phyloP scores from a whole-genome alignment of 805 yeast genomes.

The Lachancea sp. region DNA sequence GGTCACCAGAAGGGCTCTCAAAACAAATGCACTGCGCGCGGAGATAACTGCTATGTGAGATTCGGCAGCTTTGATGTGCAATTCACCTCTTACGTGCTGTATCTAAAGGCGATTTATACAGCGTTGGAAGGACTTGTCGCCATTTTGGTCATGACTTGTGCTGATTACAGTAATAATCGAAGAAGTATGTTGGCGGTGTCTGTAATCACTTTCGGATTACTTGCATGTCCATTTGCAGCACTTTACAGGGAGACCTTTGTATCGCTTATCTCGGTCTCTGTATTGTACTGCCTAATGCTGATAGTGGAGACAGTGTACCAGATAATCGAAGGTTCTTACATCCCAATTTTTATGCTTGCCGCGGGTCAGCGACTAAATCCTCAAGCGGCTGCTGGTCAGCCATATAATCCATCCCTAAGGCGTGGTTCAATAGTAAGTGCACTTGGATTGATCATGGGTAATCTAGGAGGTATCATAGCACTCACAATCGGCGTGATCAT shows the following conservation, averaged over 20 bases:
- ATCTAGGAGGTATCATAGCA: conserved; percentile 36
- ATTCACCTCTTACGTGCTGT: conserved; percentile 34
- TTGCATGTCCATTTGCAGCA: conserved; percentile 36
- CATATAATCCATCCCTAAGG: conserved; percentile 24
- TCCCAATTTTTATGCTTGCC: conserved; percentile 38
- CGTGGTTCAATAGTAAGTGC: conserved; percentile 35
- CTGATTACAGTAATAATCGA: conserved; percentile 36
- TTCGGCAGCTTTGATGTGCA: conserved; percentile 34
- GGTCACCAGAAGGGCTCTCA: conserved; percentile 29
- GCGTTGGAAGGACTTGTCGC: conserved; percentile 36
- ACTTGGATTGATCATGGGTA: conserved; percentile 34
- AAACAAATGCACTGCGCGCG: conserved; percentile 22
- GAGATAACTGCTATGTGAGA: conserved; percentile 36
- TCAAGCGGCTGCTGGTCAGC: neutral
- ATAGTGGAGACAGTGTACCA: conserved; percentile 32
- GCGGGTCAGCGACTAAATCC: conserved; percentile 10
- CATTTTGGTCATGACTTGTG: conserved; percentile 35
- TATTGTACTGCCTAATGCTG: conserved; percentile 30
- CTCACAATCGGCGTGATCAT: conserved; percentile 36
- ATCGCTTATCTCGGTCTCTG: conserved; percentile 25
- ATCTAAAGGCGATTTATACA: conserved; percentile 35
- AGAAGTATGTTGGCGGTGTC: conserved; percentile 33
- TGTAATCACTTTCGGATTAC: conserved; percentile 30
- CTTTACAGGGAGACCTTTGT: conserved; percentile 20
- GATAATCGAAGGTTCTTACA: conserved; percentile 36